Base-by-base conservation (phyloP, 441 rosid species). In the Euphorbia schlechtendalii region DNA sequence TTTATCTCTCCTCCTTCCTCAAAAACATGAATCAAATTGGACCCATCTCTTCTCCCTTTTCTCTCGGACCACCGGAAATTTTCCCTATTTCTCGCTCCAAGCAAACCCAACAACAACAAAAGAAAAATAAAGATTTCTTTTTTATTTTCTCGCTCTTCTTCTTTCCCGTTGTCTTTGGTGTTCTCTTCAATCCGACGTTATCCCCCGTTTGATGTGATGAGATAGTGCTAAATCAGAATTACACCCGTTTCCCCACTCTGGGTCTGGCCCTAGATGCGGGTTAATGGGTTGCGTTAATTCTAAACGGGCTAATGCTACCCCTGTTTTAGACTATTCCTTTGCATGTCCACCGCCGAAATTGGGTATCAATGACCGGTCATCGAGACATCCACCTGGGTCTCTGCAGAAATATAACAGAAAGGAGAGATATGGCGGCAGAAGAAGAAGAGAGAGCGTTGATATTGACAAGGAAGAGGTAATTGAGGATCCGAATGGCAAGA, bases 241-340 rank as follows among this genome's bases (percentile, higher is more conserved):
- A 69, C 79, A 74, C 77, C 80, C 75, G 78, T 81, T 81, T 74
- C 24, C 81, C 77, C 59, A 73, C 74, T 73, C 77, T 69, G 88
- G 90, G 88, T 75, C 66, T 56, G 72, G 67, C 73, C 78, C 77
- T 65, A 61, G 71, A 61, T 64, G 70, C 69, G 70, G 69, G 36
- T 68, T 71, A 77, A 90, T 90, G 97, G 96, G 97, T 74, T 90
- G 97, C 86, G 76, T 86, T 22, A 73, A 63, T 78, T 82, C 90
- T 60, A 90, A 88, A 68, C 76, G 76, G 52, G 79, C 74, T 59
- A 64, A 59, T 22, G 77, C 77, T 22, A 80, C 90, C 73, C 80
- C 83, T 14, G 82, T 57, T 76, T 53, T 63, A 30, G 74, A 74
- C 18, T 64, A 25, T 60, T 60, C 69, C 10, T 53, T 45, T 8